A percentile compares a stretch with the other conserved stretches of the same genome.
phyloP scores from a whole-genome alignment of 441 rosid species.

The Pelargonium myrrhifolium region DNA sequence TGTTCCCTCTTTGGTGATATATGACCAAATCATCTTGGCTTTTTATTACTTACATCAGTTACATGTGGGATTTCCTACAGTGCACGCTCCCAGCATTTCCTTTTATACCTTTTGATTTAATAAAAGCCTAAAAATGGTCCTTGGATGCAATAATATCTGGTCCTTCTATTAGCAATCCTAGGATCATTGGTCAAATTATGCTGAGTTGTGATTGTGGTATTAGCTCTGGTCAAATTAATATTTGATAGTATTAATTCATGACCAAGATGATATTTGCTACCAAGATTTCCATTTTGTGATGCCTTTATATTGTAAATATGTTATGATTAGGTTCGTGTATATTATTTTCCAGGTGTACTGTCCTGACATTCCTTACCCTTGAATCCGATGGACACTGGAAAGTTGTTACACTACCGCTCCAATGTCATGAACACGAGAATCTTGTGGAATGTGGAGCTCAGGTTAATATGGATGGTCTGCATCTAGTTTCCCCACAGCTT shows the following conservation, averaged over 20 bases:
- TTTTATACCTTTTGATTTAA: background rate
- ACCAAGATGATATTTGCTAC: background rate
- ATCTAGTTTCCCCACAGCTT: constrained; percentile 24
- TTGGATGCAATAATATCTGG: background rate
- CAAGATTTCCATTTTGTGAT: constrained; percentile 1
- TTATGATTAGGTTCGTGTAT: constrained; percentile 12
- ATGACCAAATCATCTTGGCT: background rate
- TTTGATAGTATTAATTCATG: background rate
- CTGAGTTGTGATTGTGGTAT: background rate
- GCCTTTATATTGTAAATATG: constrained; percentile 1
- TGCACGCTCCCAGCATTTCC: background rate
- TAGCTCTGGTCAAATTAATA: too few relatives aligned
- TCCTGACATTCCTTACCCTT: constrained; percentile 27
- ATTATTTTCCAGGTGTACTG: constrained; percentile 23
- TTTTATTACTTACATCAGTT: constrained; percentile 1
- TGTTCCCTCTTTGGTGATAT: background rate
- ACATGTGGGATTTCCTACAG: background rate
- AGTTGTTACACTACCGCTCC: constrained; percentile 28
- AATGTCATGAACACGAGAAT: constrained; percentile 25
- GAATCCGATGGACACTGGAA: constrained; percentile 32
- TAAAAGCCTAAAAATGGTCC: background rate
- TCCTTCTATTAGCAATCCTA: background rate
- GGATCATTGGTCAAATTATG: background rate
- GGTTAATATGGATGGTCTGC: constrained; percentile 30
- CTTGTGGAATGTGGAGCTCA: constrained; percentile 21